Evolutionary conservation across 371 early-diverging fungal species (phyloP).

Genomic region (Lichtheimia hyalospora): DNA sequence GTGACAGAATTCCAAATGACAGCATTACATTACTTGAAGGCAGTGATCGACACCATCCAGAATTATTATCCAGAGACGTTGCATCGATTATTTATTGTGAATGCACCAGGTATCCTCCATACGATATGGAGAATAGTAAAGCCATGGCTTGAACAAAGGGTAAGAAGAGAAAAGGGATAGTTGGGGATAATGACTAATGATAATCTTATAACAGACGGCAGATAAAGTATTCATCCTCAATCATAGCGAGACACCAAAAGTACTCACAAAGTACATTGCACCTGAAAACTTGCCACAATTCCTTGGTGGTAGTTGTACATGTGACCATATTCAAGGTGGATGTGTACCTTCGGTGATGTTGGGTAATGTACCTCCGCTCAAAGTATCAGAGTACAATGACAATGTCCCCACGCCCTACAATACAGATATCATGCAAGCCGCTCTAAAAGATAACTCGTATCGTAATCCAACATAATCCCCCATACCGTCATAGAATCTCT

Average conservation of each 20-base stretch:
- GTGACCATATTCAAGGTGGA: constrained; percentile 76
- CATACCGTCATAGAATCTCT: no score
- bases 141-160: constrained; percentile 75
- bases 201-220: constrained; percentile 39
- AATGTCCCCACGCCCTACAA: constrained; percentile 28
- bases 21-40: constrained; percentile 69
- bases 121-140: constrained; percentile 75
- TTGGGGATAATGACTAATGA: neutral
- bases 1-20: constrained; percentile 65
- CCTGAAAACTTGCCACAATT: constrained; percentile 72
- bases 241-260: constrained; percentile 48
- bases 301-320: constrained; percentile 75
- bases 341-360: constrained; percentile 46
- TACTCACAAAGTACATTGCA: constrained; percentile 67
- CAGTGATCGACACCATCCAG: constrained; percentile 72
- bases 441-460: constrained; percentile 3
- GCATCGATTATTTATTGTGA: constrained; percentile 74
- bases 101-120: constrained; percentile 77
- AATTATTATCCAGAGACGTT: constrained; percentile 83
- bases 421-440: constrained; percentile 23
- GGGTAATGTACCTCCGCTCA: constrained; percentile 20
- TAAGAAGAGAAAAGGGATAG: neutral
- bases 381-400: constrained; percentile 19
- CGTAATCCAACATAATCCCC: neutral
- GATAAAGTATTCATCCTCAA: constrained; percentile 76